Conservation (phyloP, 139 green algal species). For the Coelastrella sp. region DNA sequence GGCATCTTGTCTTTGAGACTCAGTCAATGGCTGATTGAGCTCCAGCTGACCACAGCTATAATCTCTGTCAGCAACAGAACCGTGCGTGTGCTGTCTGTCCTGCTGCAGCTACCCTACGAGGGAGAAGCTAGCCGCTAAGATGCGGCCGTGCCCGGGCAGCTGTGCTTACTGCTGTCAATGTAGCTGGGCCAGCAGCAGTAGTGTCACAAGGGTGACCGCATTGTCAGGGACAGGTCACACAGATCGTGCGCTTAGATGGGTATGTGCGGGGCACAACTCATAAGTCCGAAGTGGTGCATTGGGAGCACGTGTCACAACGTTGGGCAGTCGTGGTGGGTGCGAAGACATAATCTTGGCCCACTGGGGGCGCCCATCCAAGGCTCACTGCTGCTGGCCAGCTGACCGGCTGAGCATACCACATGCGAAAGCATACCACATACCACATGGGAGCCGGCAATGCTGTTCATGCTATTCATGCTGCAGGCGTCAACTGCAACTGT, state of each 20-base stretch:
- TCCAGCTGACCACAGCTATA: not conserved
- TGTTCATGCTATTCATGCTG: too few species aligned
- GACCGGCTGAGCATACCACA: too few species aligned
- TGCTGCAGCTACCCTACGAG: not conserved
- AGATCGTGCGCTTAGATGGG: not conserved
- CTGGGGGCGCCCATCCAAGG: not conserved
- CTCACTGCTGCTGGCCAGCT: not conserved
- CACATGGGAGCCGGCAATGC: too few species aligned
- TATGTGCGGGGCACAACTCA: not conserved
- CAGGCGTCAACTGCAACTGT: too few species aligned
- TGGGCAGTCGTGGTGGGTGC: not conserved
- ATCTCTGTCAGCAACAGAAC: not conserved
- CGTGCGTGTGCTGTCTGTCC: not conserved
- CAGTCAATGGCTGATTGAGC: not conserved
- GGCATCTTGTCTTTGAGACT: not conserved
- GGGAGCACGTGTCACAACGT: not conserved
- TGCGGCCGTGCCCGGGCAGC: conserved; percentile 16
- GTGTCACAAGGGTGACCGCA: not conserved
- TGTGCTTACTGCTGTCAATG: conserved; percentile 31
- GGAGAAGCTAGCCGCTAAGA: not conserved
- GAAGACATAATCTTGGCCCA: not conserved
- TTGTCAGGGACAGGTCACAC: not conserved
- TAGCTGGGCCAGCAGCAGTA: conserved; percentile 28
- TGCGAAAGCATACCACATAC: too few species aligned
- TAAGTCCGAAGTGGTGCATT: not conserved